Evolutionary conservation across 257 asterid species (phyloP), one percentile per base, ranked within the genome.

Genomic region (Gynochthodes officinalis): DNA sequence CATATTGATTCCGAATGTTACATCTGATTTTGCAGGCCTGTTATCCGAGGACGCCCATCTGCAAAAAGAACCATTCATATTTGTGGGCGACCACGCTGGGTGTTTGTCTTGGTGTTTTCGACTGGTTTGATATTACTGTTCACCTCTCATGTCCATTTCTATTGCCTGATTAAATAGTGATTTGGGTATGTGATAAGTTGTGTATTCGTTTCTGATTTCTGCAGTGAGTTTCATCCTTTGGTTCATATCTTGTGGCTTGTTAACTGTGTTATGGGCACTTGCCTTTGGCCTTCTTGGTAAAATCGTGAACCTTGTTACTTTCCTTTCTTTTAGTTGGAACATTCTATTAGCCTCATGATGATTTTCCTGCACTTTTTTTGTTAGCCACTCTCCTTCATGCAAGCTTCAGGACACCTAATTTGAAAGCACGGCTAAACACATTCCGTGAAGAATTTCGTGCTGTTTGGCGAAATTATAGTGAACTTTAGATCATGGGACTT

Each of bases 11-110:
- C 73, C 63, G 77, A 74, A 67, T 69, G 39, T 63, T 33, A 39
- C 28, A 70, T 80, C 42, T 84, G 46, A 79, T 63, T 54, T 75
- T 74, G 69, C 71, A 94, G 98, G 80, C 97, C 98, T 75, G 98
- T 94, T 80, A 88, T 93, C 77, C 96, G 98, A 67, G 98, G 98
- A 75, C 96, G 96, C 61, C 98, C 98, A 73, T 94, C 97, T 75
- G 74, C 88, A 28, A 94, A 89, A 76, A 88, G 98, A 81, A 79
- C 88, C 43, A 84, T 94, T 82, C 83, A 83, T 80, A 85, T 94
- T 67, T 94, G 98, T 80, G 98, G 98, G 68, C 86, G 86, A 75
- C 98, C 98, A 79, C 92, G 97, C 63, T 93, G 96, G 96, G 85
- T 87, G 67, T 88, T 93, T 88, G 93, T 89, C 76, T 73, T 87